Evolutionary conservation across 1,284 basidiomycete species (phyloP), one percentile per base, ranked within the genome.

Genomic region (Ustilago vetiveriae): DNA sequence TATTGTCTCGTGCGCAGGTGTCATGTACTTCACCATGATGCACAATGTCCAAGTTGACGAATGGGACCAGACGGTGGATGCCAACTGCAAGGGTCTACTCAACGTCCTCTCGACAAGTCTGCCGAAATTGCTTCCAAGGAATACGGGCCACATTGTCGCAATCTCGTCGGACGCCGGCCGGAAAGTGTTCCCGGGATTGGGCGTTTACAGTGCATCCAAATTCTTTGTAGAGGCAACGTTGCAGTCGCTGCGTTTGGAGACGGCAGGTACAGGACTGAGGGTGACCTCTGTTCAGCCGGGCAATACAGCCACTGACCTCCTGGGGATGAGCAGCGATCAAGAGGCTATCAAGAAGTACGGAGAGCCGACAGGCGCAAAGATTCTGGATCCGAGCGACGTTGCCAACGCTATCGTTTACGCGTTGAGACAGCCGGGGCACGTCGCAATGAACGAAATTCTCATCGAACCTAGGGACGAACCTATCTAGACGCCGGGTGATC

Each of bases 11-110:
- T 76, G 74, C 57, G 79, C 79, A 6, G 79, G 79, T 14, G 78
- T 81, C 38, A 81, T 81, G 79, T 81, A 79, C 60, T 81, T 63
- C 46, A 80, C 78, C 8, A 60, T 81, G 51, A 81, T 81, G 79
- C 59, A 69, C 19, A 81, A 81, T 57, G 47, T 73, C 24, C 47
- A 79, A 37, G 50, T 51, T 2, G 69, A 76, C 17, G 69, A 79
- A 38, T 81, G 79, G 79, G 77, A 81, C 6, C 75, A 74, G 46
- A 81, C 79, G 14, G 79, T 81, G 29, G 79, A 80, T 41, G 79
- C 80, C 64, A 81, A 81, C 57, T 81, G 79, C 69, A 81, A 81
- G 40, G 79, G 79, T 4, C 37, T 81, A 9, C 62, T 81, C 33
- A 65, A 81, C 51, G 72, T 71, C 16, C 58, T 81, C 0, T 75